Evolutionary conservation across 2,329 filamentous ascomycete genomes (phyloP), one percentile per base, ranked within the genome.

Genomic region (Intubia oerlemansii): DNA sequence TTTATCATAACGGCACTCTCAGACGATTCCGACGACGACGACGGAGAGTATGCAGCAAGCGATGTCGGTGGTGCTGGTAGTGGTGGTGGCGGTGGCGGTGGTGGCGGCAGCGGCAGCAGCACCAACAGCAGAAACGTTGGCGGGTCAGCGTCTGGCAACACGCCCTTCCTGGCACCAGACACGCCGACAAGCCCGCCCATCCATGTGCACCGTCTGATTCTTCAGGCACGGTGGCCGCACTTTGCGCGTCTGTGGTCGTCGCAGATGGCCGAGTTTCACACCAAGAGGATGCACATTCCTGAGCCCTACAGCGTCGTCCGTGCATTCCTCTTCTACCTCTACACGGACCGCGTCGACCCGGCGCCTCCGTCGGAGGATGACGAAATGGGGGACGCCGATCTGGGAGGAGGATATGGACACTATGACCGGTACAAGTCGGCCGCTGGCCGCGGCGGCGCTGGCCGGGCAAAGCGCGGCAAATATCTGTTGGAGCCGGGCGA

Each of bases 191-290:
- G 82, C 0, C 62, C 63, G 17, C 81, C 84, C 0, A 95, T 98
- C 29, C 76, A 95, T 45, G 85, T 95, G 4, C 88, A 98, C 50
- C 81, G 80, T 35, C 72, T 98, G 32, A 93, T 98, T 30, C 62
- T 98, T 7, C 80, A 90, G 47, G 77, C 88, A 13, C 77, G 88
- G 29, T 98, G 88, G 88, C 84, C 88, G 17, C 88, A 98, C 49
- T 98, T 98, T 53, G 72, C 77, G 23, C 75, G 88, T 11, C 58
- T 98, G 3, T 95, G 91, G 56, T 74, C 76, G 29, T 72, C 85
- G 5, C 82, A 93, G 44, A 98, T 98, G 88, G 73, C 78, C 10
- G 88, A 98, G 47, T 98, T 90, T 43, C 88, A 98, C 46, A 88
- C 81, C 11, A 88, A 88, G 44, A 82, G 79, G 49, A 88, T 98